Conservation (phyloP, 1,284 basidiomycete species). For the Boletellus deceptivus region DNA sequence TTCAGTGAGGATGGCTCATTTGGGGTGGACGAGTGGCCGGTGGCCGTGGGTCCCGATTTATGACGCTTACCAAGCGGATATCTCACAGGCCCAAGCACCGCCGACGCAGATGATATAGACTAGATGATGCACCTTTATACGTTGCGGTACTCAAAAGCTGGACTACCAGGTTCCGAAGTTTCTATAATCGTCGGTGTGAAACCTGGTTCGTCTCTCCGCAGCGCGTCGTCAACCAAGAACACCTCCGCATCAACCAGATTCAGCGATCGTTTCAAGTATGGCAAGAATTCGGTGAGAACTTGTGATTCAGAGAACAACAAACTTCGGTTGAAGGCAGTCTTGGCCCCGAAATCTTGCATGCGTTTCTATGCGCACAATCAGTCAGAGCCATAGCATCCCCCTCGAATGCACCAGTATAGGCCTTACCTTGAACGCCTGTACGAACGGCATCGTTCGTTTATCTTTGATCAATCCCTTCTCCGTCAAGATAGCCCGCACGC, state of each 20-base stretch:
- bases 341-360: slow-evolving; percentile 75
- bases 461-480: slow-evolving; percentile 90
- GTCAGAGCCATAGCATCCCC: not conserved
- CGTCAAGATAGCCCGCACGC: slow-evolving; percentile 70
- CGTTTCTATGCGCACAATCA: slow-evolving; percentile 62
- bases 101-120: too few species aligned
- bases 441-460: slow-evolving; percentile 95
- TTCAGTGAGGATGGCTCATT: too few species aligned
- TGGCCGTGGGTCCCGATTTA: too few species aligned
- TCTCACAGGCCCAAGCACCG: too few species aligned
- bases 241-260: slow-evolving; percentile 61
- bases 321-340: slow-evolving; percentile 83
- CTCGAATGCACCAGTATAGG: slow-evolving; percentile 42
- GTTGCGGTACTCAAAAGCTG: slow-evolving; percentile 84
- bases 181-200: slow-evolving; percentile 75
- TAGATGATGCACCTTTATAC: slow-evolving; percentile 33
- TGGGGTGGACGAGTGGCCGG: too few species aligned
- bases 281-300: slow-evolving; percentile 71
- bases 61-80: too few species aligned
- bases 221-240: slow-evolving; percentile 37
- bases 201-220: slow-evolving; percentile 58
- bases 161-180: slow-evolving; percentile 82
- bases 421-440: slow-evolving; percentile 84
- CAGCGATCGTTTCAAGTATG: slow-evolving; percentile 86
- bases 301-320: slow-evolving; percentile 85